These are phyloP conservation scores for Pleodorina starrii DNA, from an alignment of 139 green algal genomes.

Conservation along the genomic window DNA sequence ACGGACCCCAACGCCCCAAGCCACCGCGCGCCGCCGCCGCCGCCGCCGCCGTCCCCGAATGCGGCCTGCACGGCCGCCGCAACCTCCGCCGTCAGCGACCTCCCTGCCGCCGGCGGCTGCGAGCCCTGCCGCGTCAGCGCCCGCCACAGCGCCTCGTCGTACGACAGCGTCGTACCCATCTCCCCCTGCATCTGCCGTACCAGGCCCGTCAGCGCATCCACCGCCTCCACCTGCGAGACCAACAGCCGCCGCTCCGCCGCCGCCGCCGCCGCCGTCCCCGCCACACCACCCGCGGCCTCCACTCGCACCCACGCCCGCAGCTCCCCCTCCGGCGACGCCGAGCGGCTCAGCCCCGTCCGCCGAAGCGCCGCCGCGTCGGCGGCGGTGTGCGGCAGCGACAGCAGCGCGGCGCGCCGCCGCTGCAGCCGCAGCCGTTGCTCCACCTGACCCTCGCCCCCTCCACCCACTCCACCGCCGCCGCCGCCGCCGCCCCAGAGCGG, in stretches of 20 bases:
- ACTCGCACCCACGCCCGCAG: not conserved
- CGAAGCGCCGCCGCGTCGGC: not conserved
- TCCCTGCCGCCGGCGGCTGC: not conserved
- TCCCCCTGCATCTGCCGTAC: too few species aligned
- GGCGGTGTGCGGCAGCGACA: constrained; percentile 14
- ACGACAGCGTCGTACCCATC: not conserved
- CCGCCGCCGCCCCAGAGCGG: not conserved
- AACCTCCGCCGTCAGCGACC: not conserved
- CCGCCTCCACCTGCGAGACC: not conserved
- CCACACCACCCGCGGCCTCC: not conserved
- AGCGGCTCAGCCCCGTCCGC: not conserved
- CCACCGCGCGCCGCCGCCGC: not conserved
- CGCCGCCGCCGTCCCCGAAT: not conserved
- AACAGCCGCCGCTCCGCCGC: not conserved
- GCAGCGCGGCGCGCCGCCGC: constrained; percentile 22
- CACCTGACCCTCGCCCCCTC: not conserved
- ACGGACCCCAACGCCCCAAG: not conserved
- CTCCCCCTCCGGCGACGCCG: not conserved
- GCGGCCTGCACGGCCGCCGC: too few species aligned
- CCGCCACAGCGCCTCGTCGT: constrained; percentile 14
- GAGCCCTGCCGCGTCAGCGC: not conserved
- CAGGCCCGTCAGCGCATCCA: not conserved
- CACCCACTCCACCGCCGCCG: not conserved
- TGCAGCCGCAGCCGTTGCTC: not conserved
- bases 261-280: not conserved